phyloP scores from a whole-genome alignment of 257 asterid species.

The Penstemon eatonii region DNA sequence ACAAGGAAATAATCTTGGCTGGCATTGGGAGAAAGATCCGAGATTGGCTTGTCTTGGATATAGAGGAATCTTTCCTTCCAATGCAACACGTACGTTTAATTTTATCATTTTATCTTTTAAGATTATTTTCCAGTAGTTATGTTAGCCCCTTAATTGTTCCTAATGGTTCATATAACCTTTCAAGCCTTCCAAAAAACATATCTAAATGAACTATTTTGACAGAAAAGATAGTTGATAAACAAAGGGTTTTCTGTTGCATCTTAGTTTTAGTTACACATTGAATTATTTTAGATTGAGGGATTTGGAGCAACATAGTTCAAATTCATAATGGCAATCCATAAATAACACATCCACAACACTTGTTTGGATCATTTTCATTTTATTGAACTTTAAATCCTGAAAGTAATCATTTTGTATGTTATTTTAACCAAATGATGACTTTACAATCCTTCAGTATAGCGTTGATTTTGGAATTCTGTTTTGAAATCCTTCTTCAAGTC shows the following conservation, averaged over 20 bases:
- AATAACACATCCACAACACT: too few species aligned
- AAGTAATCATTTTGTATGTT: too few species aligned
- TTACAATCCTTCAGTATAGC: too few species aligned
- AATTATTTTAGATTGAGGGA: too few species aligned
- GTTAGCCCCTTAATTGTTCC: not conserved
- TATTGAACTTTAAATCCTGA: too few species aligned
- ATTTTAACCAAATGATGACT: too few species aligned
- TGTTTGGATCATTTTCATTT: too few species aligned
- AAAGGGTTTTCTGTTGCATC: not conserved
- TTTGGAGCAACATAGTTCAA: too few species aligned
- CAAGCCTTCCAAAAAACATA: not conserved
- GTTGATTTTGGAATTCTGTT: too few species aligned
- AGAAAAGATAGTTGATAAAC: not conserved
- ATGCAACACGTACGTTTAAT: constrained; percentile 55
- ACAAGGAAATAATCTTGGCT: constrained; percentile 55
- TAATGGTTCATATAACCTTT: not conserved
- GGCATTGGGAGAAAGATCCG: constrained; percentile 88
- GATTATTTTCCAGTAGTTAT: constrained; percentile 20
- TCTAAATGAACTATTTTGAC: not conserved
- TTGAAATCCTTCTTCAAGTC: too few species aligned
- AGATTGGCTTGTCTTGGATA: constrained; percentile 84
- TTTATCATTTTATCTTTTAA: not conserved
- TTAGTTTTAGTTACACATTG: too few species aligned
- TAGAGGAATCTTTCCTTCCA: constrained; percentile 81
- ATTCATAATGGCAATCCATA: too few species aligned